These are phyloP conservation scores for Mycena latifolia DNA, from an alignment of 768 basidiomycete genomes.

Conservation along the genomic window DNA sequence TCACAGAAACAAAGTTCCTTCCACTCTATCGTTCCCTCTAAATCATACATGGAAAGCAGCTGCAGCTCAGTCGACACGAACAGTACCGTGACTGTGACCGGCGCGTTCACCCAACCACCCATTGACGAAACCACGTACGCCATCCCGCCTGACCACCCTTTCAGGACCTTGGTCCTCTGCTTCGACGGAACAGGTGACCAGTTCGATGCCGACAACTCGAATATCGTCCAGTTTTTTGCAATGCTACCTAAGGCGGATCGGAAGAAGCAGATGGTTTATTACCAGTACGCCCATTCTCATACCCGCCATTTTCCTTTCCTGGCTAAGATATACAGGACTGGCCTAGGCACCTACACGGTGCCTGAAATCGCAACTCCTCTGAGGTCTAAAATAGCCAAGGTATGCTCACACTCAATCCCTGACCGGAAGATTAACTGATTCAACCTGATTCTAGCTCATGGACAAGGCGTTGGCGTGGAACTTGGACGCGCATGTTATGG, in stretches of 20 bases:
- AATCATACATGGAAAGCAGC: too few species aligned
- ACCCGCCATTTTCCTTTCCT: background rate
- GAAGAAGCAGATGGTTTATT: constrained; percentile 65
- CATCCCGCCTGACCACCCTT: constrained; percentile 44
- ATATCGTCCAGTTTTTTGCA: constrained; percentile 63
- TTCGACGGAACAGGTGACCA: constrained; percentile 75
- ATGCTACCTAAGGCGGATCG: constrained; percentile 66
- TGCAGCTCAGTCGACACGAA: too few species aligned
- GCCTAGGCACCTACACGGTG: constrained; percentile 71
- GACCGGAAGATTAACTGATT: too few species aligned
- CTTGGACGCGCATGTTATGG: constrained; percentile 63
- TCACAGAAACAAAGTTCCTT: too few species aligned
- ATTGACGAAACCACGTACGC: background rate
- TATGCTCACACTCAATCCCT: too few species aligned
- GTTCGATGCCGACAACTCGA: constrained; percentile 56
- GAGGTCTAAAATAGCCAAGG: constrained; percentile 49
- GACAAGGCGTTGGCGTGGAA: constrained; percentile 63
- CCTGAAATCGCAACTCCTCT: constrained; percentile 64
- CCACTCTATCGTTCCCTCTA: too few species aligned
- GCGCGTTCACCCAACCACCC: background rate
- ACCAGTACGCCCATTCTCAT: constrained; percentile 50
- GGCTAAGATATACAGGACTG: constrained; percentile 52
- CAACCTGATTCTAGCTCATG: constrained; percentile 49
- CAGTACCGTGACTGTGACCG: too few species aligned
- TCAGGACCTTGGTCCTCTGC: constrained; percentile 71